Percentiles rank a stretch among this genome's conserved stretches.
Conservation (phyloP, 345 rosid species). For the Fremontodendron californicum region DNA sequence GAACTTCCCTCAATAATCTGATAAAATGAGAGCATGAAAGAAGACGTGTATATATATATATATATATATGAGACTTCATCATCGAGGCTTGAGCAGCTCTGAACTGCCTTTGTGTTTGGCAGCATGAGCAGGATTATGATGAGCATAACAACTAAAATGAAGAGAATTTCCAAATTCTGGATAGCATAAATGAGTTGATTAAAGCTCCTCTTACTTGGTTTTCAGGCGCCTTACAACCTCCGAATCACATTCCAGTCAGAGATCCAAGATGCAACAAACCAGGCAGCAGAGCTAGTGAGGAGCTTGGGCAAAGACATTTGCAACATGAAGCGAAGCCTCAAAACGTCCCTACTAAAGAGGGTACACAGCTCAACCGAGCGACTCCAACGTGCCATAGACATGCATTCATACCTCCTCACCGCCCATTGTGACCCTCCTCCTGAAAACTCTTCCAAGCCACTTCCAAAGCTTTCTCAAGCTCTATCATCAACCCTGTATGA, state of each 20-base stretch:
- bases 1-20: background rate
- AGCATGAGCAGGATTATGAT: background rate
- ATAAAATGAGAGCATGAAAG: background rate
- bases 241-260: slow-evolving; percentile 44
- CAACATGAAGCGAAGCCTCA: slow-evolving; percentile 40
- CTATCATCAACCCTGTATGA: slow-evolving; percentile 15
- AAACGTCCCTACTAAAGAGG: slow-evolving; percentile 34
- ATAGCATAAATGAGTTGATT: background rate
- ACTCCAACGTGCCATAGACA: slow-evolving; percentile 46
- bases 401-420: slow-evolving; percentile 50
- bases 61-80: background rate
- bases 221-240: slow-evolving; percentile 54
- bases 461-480: slow-evolving; percentile 19
- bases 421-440: slow-evolving; percentile 25
- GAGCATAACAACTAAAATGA: background rate
- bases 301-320: slow-evolving; percentile 48
- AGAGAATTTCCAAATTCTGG: background rate
- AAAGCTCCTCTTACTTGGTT: background rate
- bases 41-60: too few species aligned
- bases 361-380: slow-evolving; percentile 47
- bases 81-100: background rate
- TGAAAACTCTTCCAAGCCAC: slow-evolving; percentile 26
- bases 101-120: background rate
- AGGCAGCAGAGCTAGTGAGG: slow-evolving; percentile 53
- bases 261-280: slow-evolving; percentile 44